Conservation (phyloP, 129 eudicot genomes). For the Artemisia annua region DNA sequence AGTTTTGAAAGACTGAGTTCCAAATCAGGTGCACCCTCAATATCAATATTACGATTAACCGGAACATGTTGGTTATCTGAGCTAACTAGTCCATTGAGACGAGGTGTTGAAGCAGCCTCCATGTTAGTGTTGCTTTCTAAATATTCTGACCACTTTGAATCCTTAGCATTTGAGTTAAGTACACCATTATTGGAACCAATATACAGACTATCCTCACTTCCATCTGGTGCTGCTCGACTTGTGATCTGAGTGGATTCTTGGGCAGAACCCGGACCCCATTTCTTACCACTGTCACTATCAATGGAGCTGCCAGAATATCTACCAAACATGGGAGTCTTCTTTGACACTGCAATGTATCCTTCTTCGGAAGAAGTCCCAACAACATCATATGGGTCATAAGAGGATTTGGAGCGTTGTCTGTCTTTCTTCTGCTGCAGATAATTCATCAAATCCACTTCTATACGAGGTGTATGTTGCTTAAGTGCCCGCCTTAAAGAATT, state of each 20-base stretch:
- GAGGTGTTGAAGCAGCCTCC: constrained; percentile 53
- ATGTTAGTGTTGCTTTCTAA: constrained; percentile 35
- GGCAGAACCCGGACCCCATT: constrained; percentile 63
- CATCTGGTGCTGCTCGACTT: constrained; percentile 45
- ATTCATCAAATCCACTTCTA: constrained; percentile 97
- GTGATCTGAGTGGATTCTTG: constrained; percentile 49
- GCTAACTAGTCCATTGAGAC: constrained; percentile 47
- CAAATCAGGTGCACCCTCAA: constrained; percentile 42
- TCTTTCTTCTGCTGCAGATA: constrained; percentile 92
- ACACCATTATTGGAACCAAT: constrained; percentile 47
- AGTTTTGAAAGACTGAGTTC: constrained; percentile 45
- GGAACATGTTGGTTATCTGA: constrained; percentile 42
- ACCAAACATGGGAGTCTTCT: constrained; percentile 65
- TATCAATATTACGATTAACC: constrained; percentile 38
- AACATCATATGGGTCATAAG: constrained; percentile 79
- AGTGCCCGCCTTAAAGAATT: constrained; percentile 95
- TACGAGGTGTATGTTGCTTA: constrained; percentile 94
- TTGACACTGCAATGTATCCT: constrained; percentile 68
- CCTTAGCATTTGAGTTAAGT: constrained; percentile 41
- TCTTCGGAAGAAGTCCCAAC: constrained; percentile 93
- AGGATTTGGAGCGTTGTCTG: constrained; percentile 68
- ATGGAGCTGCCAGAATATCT: constrained; percentile 77
- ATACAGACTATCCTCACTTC: constrained; percentile 41
- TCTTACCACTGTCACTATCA: constrained; percentile 86
- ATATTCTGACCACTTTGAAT: constrained; percentile 41